These are phyloP conservation scores for Tolypocladium sp. DNA, from an alignment of 2,329 filamentous ascomycete genomes.

Conservation along the genomic window DNA sequence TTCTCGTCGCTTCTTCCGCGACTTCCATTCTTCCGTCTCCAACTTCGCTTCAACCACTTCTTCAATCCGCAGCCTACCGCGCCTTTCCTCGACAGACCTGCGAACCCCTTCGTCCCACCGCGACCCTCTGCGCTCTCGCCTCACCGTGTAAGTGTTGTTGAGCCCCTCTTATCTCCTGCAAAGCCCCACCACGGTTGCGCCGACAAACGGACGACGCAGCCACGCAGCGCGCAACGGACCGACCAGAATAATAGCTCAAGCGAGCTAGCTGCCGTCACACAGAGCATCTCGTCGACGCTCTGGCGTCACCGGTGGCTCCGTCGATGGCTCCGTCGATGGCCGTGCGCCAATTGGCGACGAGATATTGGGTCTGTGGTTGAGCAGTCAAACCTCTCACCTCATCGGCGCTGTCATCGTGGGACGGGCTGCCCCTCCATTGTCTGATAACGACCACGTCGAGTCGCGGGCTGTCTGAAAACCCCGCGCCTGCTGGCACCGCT, in stretches of 20 bases:
- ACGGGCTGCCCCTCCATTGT: not conserved
- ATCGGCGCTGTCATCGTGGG: not conserved
- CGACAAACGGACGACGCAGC: not conserved
- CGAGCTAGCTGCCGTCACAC: not conserved
- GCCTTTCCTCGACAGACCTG: not conserved
- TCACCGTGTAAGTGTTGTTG: constrained; percentile 4
- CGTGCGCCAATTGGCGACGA: not conserved
- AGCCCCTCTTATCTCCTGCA: constrained; percentile 2
- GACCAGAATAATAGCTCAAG: constrained; percentile 6
- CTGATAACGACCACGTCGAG: not conserved
- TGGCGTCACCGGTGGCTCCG: not conserved
- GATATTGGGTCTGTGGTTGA: not conserved
- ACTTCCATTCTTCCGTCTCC: not conserved
- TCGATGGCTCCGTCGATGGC: not conserved
- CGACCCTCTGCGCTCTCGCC: not conserved
- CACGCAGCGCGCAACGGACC: constrained; percentile 1
- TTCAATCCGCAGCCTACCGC: not conserved
- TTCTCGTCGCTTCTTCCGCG: not conserved
- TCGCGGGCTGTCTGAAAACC: not conserved
- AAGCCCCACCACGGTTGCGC: constrained; percentile 1
- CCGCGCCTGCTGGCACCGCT: not conserved
- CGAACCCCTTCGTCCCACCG: not conserved
- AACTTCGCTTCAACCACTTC: not conserved
- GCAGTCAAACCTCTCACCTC: not conserved
- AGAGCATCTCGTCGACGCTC: not conserved